A percentile compares a stretch with the other conserved stretches of the same genome.
These are phyloP conservation scores for Aspergillus eucalypticola DNA, from an alignment of 2,329 filamentous ascomycete genomes.

Conservation along the genomic window DNA sequence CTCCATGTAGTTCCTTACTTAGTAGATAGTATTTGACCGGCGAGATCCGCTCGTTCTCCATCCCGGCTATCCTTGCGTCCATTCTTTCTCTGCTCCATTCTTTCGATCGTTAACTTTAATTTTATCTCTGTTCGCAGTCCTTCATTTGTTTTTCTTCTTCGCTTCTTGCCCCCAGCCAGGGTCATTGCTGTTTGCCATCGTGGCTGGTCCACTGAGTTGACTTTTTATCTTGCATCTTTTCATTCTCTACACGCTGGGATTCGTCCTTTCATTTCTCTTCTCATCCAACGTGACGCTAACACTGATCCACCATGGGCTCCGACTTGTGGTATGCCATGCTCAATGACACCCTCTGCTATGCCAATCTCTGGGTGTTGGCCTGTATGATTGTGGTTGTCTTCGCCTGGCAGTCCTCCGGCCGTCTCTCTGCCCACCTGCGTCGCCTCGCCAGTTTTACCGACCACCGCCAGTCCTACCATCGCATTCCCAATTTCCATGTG, in stretches of 20 bases:
- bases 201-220: not conserved
- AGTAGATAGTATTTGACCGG: not conserved
- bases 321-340: slow-evolving; percentile 4
- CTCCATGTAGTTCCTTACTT: not conserved
- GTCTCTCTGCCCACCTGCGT: too few species aligned
- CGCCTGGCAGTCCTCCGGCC: slow-evolving; percentile 1
- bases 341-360: slow-evolving; percentile 8
- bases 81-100: not conserved
- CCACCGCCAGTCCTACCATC: slow-evolving; percentile 3
- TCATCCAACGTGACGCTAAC: too few species aligned
- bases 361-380: slow-evolving; percentile 1
- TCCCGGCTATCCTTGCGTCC: not conserved
- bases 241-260: not conserved
- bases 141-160: not conserved
- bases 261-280: not conserved
- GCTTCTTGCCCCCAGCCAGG: not conserved
- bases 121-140: not conserved
- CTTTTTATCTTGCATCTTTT: not conserved
- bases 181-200: not conserved
- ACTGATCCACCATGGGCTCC: not conserved
- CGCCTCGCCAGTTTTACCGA: not conserved
- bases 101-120: not conserved
- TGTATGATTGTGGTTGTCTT: slow-evolving; percentile 6
- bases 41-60: not conserved
- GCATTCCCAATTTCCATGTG: not conserved